Conservation (phyloP, 2,329 filamentous ascomycete genomes). For the Exophiala aquamarina region DNA sequence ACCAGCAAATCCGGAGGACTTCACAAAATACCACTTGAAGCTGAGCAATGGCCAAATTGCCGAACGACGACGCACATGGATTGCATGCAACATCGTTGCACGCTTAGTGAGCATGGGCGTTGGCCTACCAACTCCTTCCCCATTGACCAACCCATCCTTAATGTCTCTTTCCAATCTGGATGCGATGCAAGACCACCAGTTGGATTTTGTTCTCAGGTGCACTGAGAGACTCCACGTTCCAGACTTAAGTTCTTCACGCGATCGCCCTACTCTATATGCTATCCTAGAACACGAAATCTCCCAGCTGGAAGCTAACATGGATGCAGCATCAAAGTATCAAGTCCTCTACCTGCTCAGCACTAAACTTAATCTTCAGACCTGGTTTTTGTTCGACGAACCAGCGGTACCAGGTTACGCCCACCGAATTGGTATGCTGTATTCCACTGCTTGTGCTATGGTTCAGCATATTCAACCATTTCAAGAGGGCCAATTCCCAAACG, state of each 20-base stretch:
- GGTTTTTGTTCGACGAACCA: slow-evolving; percentile 28
- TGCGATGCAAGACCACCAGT: background rate
- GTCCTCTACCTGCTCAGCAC: slow-evolving; percentile 21
- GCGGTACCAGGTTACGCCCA: slow-evolving; percentile 15
- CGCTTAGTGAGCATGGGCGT: slow-evolving; percentile 37
- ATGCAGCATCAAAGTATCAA: background rate
- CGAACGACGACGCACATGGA: slow-evolving; percentile 65
- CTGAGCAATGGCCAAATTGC: slow-evolving; percentile 61
- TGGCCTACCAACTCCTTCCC: slow-evolving; percentile 8
- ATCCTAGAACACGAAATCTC: slow-evolving; percentile 10
- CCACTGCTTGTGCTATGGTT: slow-evolving; percentile 14
- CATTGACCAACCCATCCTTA: slow-evolving; percentile 7
- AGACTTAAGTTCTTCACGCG: background rate
- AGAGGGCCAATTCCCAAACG: background rate
- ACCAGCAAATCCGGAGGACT: slow-evolving; percentile 60
- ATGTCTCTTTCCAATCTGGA: slow-evolving; percentile 1
- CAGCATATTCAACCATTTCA: slow-evolving; percentile 11
- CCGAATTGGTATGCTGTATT: slow-evolving; percentile 21
- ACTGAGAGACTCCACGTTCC: slow-evolving; percentile 5
- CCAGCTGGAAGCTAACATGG: slow-evolving; percentile 3
- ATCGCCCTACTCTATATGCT: slow-evolving; percentile 7
- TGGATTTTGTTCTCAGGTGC: slow-evolving; percentile 5
- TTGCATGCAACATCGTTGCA: slow-evolving; percentile 65
- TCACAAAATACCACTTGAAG: slow-evolving; percentile 50
- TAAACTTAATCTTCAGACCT: slow-evolving; percentile 27